Evolutionary conservation across 2,329 filamentous ascomycete genomes (phyloP), one percentile per base, ranked within the genome.

Genomic region (Pezicula carpinea): DNA sequence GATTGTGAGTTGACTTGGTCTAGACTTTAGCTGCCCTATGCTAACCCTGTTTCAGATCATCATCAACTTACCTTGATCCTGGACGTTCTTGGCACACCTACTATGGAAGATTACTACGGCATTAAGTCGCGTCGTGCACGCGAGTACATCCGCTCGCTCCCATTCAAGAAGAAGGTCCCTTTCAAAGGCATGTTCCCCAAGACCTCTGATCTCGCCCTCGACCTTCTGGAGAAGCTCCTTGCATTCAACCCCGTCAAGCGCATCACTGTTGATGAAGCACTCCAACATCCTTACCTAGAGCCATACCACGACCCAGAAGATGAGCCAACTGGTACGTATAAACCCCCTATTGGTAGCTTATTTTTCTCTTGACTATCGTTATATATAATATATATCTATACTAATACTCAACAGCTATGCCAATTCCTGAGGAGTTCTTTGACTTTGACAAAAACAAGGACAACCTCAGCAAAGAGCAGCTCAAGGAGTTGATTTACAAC

Each of bases 401-500:
- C 26, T 29, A 13, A 29, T 11, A 29, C 10, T 29, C 13, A 29
- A 29, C 89, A 11, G 93, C 93, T 15, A 88, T 91, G 36, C 91
- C 93, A 18, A 99, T 99, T 62, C 93, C 93, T 18, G 92, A 97
- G 68, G 92, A 96, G 68, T 99, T 99, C 77, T 99, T 99, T 67
- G 93, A 99, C 71, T 99, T 99, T 69, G 93, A 99, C 72, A 96
- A 96, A 80, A 95, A 97, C 78, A 99, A 99, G 82, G 93, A 99
- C 69, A 93, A 86, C 62, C 73, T 99, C 64, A 96, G 87, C 76
- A 99, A 99, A 74, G 93, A 99, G 73, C 90, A 99, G 72, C 72
- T 99, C 68, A 97, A 97, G 77, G 80, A 93, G 64, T 77, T 99
- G 66, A 99, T 99, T 70, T 99, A 92, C 72, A 84, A 96, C 68